Percentiles rank a stretch among this genome's conserved stretches.
Evolutionary conservation across 192 early-diverging fungal genomes (phyloP).

Genomic region (Podila horticola): DNA sequence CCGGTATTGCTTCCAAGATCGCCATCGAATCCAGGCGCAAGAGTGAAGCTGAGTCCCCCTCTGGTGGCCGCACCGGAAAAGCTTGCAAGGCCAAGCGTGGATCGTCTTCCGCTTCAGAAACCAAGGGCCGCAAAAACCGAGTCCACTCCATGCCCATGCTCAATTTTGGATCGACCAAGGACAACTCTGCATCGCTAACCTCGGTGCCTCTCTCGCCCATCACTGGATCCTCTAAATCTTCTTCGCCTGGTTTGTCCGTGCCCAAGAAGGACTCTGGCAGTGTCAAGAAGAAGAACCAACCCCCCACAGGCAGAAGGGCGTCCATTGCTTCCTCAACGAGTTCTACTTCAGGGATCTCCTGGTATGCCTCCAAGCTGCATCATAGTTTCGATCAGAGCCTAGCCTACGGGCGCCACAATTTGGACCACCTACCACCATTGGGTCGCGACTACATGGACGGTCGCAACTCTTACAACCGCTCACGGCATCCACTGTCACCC

Average conservation of each 20-base stretch:
- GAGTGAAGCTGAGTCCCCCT: conserved; percentile 21
- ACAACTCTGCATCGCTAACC: not conserved
- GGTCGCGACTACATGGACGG: conserved; percentile 22
- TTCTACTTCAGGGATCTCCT: conserved; percentile 14
- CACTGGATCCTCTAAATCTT: not conserved
- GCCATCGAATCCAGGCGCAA: conserved; percentile 29
- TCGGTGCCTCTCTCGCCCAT: not conserved
- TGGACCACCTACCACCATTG: conserved; percentile 33
- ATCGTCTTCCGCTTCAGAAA: conserved; percentile 12
- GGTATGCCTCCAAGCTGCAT: conserved; percentile 51
- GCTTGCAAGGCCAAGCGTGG: conserved; percentile 17
- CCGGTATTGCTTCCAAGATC: conserved; percentile 40
- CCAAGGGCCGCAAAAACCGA: conserved; percentile 17
- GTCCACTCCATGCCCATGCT: conserved; percentile 31
- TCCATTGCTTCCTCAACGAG: conserved; percentile 15
- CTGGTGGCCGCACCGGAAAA: not conserved
- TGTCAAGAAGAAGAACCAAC: not conserved
- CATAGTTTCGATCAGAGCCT: conserved; percentile 16
- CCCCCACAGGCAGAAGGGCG: not conserved
- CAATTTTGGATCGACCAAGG: not conserved
- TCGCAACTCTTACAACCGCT: not conserved
- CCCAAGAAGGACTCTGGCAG: not conserved
- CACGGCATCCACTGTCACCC: conserved; percentile 42
- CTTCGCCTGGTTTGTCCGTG: not conserved
- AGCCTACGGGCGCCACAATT: conserved; percentile 1